Base-by-base conservation (phyloP, 139 green algal genomes). In the Edaphochlamys debaryana region DNA sequence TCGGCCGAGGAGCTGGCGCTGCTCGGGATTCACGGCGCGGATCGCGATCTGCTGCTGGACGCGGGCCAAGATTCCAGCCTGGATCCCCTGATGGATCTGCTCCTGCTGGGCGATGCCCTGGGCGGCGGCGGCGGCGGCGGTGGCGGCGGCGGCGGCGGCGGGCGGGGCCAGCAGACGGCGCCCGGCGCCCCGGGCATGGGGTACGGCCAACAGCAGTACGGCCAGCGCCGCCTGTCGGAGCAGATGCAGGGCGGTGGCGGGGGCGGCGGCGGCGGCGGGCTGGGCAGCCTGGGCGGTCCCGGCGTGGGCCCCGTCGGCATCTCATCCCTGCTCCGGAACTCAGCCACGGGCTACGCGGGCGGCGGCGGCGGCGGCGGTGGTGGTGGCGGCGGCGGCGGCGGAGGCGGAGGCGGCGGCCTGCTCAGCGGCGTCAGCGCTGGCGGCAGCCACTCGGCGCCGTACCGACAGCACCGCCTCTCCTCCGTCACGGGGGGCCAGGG, bases 1-100 rank as follows among this genome's bases (percentile, higher is more conserved):
- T 60, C 66, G 30, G 79, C 71, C 11, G 79, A 76, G 79, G 79
- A 76, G 50, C 67, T 77, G 67, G 79, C 79, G 76, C 63, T 82
- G 42, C 76, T 82, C 2, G 76, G 76, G 34, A 82, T 82, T 20
- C 62, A 73, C 34, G 76, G 79, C 36, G 36, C 50, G 38, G 79
- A 77, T 78, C 48, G 67, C 3, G 79, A 76, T 30, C 79, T 85
- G 48, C 66, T 77, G 27, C 29, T 77, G 76, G 76, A 82, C 50
- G 23, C 63, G 38, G 5, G 27, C 27, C 7, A 4, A 0, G 76
- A 73, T 17, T 9, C 32, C 42, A 20, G 62, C 22, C 34, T 73
- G 63, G 76, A 81, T 71, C 60, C 62, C 9, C 63, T 82, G 32
- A 4, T 82, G 42, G 76, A 82, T 52, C 32, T 73, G 32, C 42